phyloP scores from a whole-genome alignment of 768 basidiomycete species.

The Mycena sanguinolenta region DNA sequence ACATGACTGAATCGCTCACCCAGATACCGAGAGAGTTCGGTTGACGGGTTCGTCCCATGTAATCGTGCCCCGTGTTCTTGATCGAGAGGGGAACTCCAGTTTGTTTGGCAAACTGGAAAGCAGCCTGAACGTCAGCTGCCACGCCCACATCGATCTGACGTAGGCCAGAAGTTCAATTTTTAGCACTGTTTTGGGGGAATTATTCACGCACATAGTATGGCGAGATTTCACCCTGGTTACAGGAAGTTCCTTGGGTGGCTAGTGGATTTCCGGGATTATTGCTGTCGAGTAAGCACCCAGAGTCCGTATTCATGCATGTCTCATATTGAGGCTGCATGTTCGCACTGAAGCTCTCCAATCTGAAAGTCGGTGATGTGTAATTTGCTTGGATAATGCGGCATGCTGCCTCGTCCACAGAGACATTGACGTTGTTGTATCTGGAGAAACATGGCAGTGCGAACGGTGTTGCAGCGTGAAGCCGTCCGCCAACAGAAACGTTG shows the following conservation, averaged over 20 bases:
- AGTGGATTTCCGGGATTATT: not conserved
- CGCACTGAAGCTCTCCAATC: constrained; percentile 16
- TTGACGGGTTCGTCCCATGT: constrained; percentile 40
- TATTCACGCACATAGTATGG: constrained; percentile 25
- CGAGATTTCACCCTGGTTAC: constrained; percentile 29
- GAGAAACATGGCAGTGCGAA: constrained; percentile 28
- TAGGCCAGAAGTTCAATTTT: not conserved
- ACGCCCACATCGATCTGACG: constrained; percentile 40
- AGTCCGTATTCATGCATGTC: constrained; percentile 16
- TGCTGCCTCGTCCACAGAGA: not conserved
- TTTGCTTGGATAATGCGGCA: constrained; percentile 14
- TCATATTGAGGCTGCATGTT: constrained; percentile 25
- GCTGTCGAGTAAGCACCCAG: constrained; percentile 19
- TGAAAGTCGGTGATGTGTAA: constrained; percentile 12
- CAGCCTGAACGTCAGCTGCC: constrained; percentile 38
- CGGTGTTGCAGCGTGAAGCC: constrained; percentile 11
- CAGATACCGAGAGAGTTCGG: constrained; percentile 30
- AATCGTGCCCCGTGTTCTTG: constrained; percentile 48
- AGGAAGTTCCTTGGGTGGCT: constrained; percentile 13
- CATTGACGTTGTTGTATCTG: constrained; percentile 10
- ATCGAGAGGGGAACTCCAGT: constrained; percentile 41
- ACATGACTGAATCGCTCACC: constrained; percentile 24
- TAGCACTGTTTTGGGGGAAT: not conserved
- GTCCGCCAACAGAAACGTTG: constrained; percentile 21
- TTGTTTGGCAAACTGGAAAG: constrained; percentile 38